phyloP scores from a whole-genome alignment of 306 rosid species.

The Trifolium repens region DNA sequence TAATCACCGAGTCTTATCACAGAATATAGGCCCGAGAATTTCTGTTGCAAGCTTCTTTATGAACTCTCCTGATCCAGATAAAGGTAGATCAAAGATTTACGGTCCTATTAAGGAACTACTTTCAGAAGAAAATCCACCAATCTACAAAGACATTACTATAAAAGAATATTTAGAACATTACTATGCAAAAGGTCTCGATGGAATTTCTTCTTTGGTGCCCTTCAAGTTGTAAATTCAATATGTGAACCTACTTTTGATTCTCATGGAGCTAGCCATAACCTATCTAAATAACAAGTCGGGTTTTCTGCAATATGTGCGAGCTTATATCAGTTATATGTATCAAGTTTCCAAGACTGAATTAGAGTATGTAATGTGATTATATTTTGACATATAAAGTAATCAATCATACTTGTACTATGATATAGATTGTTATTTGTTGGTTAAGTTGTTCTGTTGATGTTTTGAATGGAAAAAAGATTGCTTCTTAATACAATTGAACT shows the following conservation, averaged over 20 bases:
- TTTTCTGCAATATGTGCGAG: background rate
- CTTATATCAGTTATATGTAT: background rate
- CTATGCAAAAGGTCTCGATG: conserved; percentile 45
- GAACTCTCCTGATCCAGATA: background rate
- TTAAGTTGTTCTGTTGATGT: too few relatives aligned
- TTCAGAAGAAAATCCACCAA: conserved; percentile 56
- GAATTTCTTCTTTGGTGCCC: conserved; percentile 39
- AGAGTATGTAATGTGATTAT: too few relatives aligned
- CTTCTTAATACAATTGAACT: too few relatives aligned
- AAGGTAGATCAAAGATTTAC: conserved; percentile 34
- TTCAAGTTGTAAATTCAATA: conserved; percentile 34
- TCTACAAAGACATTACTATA: conserved; percentile 29
- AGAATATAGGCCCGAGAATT: conserved; percentile 45
- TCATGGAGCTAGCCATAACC: too few relatives aligned
- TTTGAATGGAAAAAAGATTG: too few relatives aligned
- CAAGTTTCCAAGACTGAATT: background rate
- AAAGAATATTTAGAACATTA: conserved; percentile 29
- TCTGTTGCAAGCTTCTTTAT: conserved; percentile 48
- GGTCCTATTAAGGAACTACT: conserved; percentile 65
- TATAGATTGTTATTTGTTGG: too few relatives aligned
- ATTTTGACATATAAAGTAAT: too few relatives aligned
- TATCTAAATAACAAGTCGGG: too few relatives aligned
- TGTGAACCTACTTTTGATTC: background rate
- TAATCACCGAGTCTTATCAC: conserved; percentile 43
- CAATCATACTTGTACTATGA: too few relatives aligned